Evolutionary conservation across 192 early-diverging fungal genomes (phyloP).

Genomic region (Mortierella antarctica): DNA sequence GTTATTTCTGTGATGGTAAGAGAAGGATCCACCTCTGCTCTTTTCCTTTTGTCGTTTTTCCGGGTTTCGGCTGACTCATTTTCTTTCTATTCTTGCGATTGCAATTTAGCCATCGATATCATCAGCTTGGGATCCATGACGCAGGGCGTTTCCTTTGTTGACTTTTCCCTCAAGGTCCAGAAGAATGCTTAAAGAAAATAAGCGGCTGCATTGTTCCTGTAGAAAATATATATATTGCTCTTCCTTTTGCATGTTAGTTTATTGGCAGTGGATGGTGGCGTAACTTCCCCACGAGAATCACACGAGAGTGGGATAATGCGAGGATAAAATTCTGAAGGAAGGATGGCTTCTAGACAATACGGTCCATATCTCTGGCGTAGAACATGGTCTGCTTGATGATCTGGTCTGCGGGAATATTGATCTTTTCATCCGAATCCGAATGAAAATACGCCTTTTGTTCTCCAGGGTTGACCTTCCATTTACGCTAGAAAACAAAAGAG

Average conservation of each 20-base stretch:
- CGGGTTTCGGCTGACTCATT: neutral
- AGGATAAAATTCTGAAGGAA: neutral
- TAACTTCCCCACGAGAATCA: too few species aligned
- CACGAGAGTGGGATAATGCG: too few species aligned
- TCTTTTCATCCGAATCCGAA: constrained; percentile 66
- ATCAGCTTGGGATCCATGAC: constrained; percentile 93
- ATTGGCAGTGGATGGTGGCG: neutral
- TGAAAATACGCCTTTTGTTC: constrained; percentile 88
- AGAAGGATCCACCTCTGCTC: constrained; percentile 45
- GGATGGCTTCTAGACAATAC: constrained; percentile 80
- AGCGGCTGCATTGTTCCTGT: too few species aligned
- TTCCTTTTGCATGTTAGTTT: neutral
- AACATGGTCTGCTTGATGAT: constrained; percentile 87
- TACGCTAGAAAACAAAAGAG: constrained; percentile 57
- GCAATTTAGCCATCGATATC: constrained; percentile 78
- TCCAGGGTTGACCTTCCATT: constrained; percentile 84
- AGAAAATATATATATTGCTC: neutral
- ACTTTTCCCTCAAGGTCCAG: constrained; percentile 95
- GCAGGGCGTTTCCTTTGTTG: constrained; percentile 95
- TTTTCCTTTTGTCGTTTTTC: neutral
- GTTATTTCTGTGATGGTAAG: constrained; percentile 84
- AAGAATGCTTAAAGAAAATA: constrained; percentile 36
- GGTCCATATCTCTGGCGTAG: constrained; percentile 96
- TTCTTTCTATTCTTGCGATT: neutral
- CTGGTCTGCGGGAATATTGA: constrained; percentile 82